A percentile compares a stretch with the other conserved stretches of the same genome.
phyloP scores from a whole-genome alignment of 2,329 filamentous ascomycete genomes.

The Fusarium concolor region DNA sequence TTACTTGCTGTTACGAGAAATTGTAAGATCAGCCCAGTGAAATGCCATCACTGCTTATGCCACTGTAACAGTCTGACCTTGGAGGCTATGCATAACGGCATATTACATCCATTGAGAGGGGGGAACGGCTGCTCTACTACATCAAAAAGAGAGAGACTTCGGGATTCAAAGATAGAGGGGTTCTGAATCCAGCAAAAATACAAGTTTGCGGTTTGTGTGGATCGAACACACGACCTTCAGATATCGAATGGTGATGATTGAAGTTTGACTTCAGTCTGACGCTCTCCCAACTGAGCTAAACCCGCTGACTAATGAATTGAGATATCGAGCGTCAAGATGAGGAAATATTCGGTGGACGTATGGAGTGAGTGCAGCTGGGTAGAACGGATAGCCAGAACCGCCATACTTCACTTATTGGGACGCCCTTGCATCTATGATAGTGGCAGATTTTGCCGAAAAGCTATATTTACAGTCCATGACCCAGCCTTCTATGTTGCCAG shows the following conservation, averaged over 20 bases:
- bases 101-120: no score
- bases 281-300: slow-evolving; percentile 38
- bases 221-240: slow-evolving; percentile 37
- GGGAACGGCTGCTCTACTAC: no score
- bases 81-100: no score
- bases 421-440: background rate
- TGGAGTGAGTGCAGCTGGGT: no score
- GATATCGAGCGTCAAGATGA: no score
- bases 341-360: background rate
- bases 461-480: background rate
- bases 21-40: background rate
- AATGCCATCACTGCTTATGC: background rate
- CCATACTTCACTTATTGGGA: background rate
- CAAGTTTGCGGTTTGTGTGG: slow-evolving; percentile 22
- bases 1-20: background rate
- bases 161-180: no score
- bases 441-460: background rate
- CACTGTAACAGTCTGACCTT: background rate
- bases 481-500: no score
- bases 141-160: no score
- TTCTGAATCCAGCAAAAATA: background rate
- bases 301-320: slow-evolving; percentile 21
- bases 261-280: slow-evolving; percentile 34
- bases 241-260: slow-evolving; percentile 21
- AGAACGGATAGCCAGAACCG: background rate